Evolutionary conservation across 176 grass and related monocot species (phyloP), one percentile per base, ranked within the genome.

Genomic region (Thalia dealbata): DNA sequence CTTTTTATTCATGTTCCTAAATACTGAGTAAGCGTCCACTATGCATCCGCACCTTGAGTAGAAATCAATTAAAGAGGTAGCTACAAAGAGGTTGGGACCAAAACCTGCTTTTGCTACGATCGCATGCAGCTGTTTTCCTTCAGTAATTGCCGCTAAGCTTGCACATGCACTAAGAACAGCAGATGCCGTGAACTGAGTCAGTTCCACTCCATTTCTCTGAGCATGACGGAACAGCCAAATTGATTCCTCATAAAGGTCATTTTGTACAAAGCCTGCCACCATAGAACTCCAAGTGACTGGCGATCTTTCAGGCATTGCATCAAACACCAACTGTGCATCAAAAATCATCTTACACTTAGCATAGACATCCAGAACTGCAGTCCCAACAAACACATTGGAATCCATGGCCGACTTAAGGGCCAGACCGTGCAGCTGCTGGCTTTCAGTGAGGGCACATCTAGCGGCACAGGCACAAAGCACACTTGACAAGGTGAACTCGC

Each of bases 401-500:
- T 83, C 81, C 58, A 84, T 45, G 45, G 82, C 86, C 74, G 80
- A 64, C 28, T 86, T 92, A 22, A 82, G 46, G 10, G 83, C 76
- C 50, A 92, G 50, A 77, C 75, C 55, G 30, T 92, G 89, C 63
- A 86, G 74, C 55, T 92, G 81, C 69, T 73, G 81, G 62, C 86
- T 88, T 73, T 88, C 78, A n/a, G 24, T 50, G 22, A 71, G 61
- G 79, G 83, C 89, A 84, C 22, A 81, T 75, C 73, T 76, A 52
- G 78, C 80, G 74, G 86, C 86, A 74, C 85, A 86, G 56, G 85
- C 83, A 77, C 81, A 86, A 7, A 92, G 76, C 54, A 74, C 76
- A 77, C 78, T 92, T 23, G 81, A 88, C 75, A 92, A 58, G 24
- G 83, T 84, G 76, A 92, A 92, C 88, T 92, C 75, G 77, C 78